Evolutionary conservation across 768 basidiomycete genomes (phyloP).

Genomic region (Collybia nuda): DNA sequence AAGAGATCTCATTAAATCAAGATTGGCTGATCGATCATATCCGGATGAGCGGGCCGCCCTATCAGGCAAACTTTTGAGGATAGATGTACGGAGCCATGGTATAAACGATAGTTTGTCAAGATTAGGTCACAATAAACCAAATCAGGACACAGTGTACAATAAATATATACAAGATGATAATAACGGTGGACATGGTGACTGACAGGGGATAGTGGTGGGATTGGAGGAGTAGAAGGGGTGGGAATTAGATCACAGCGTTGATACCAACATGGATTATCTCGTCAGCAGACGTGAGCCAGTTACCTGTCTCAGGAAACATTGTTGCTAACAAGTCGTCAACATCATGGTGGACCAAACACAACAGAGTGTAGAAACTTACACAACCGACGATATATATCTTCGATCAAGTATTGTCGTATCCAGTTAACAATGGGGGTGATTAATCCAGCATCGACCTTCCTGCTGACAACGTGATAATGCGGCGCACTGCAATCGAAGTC

Average conservation of each 20-base stretch:
- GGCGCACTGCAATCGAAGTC: constrained; percentile 41
- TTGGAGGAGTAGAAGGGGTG: not conserved
- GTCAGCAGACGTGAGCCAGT: constrained; percentile 57
- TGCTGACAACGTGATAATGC: constrained; percentile 55
- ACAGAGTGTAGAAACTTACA: constrained; percentile 29
- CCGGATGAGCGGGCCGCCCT: no score
- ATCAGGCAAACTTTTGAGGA: not conserved
- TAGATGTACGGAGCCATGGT: not conserved
- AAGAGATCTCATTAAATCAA: not conserved
- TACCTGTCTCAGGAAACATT: constrained; percentile 64
- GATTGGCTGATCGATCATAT: no score
- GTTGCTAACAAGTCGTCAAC: constrained; percentile 29
- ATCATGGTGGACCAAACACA: not conserved
- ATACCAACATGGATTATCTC: constrained; percentile 65
- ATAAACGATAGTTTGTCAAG: no score
- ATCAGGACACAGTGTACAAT: no score
- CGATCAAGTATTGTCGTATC: constrained; percentile 51
- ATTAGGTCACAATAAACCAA: no score
- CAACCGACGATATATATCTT: constrained; percentile 61
- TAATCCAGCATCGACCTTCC: constrained; percentile 29
- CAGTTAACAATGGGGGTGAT: constrained; percentile 36
- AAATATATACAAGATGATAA: no score
- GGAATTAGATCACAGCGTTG: constrained; percentile 45
- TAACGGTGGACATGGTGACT: no score
- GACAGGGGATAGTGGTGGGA: no score